These are phyloP conservation scores for Pisolithus microcarpus DNA, from an alignment of 768 basidiomycete genomes.

Conservation along the genomic window DNA sequence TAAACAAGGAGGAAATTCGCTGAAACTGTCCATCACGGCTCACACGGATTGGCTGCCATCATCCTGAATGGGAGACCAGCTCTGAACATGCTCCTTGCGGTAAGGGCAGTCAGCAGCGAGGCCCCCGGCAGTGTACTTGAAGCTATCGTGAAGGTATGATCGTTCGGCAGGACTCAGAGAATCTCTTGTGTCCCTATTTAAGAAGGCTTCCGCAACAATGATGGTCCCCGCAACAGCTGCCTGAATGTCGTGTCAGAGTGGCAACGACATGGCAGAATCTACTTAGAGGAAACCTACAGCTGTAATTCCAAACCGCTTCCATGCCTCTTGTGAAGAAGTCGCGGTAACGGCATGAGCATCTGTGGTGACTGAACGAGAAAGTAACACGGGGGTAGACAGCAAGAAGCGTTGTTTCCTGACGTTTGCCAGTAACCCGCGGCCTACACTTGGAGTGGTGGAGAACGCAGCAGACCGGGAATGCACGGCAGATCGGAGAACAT, in stretches of 20 bases:
- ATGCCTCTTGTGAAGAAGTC: slow-evolving; percentile 35
- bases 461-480: slow-evolving; percentile 14
- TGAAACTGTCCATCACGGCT: slow-evolving; percentile 11
- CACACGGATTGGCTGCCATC: slow-evolving; percentile 82
- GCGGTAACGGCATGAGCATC: slow-evolving; percentile 34
- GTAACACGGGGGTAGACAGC: slow-evolving; percentile 17
- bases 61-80: slow-evolving; percentile 62
- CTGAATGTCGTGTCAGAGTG: slow-evolving; percentile 27
- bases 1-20: background rate
- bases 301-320: slow-evolving; percentile 46
- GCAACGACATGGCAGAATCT: background rate
- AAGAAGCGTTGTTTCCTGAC: slow-evolving; percentile 23
- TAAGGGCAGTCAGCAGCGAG: slow-evolving; percentile 67
- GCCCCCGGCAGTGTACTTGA: slow-evolving; percentile 80
- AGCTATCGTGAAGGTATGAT: slow-evolving; percentile 66
- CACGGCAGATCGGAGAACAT: slow-evolving; percentile 14
- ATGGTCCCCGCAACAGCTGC: slow-evolving; percentile 67
- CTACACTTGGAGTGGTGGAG: slow-evolving; percentile 16
- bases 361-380: slow-evolving; percentile 44
- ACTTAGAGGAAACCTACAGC: slow-evolving; percentile 34
- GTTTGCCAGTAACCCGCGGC: slow-evolving; percentile 14
- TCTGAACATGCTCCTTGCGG: slow-evolving; percentile 72
- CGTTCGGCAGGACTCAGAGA: slow-evolving; percentile 54
- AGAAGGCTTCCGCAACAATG: slow-evolving; percentile 51
- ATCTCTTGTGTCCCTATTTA: slow-evolving; percentile 78